Percentiles rank a stretch among this genome's conserved stretches.
Evolutionary conservation across 2,329 filamentous ascomycete genomes (phyloP).

Genomic region (Microsporum canis): DNA sequence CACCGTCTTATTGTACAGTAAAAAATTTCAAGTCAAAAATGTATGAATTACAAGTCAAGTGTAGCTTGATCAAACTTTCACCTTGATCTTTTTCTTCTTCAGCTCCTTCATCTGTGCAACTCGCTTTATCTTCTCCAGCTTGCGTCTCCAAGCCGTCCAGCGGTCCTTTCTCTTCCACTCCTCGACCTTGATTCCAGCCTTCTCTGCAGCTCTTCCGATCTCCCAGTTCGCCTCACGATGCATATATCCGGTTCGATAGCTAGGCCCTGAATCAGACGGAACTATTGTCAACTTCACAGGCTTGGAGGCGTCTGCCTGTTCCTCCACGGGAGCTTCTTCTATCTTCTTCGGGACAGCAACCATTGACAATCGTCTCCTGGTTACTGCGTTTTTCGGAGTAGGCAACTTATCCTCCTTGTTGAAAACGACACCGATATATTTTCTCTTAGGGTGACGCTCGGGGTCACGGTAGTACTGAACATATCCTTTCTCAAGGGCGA

Average conservation of each 20-base stretch:
- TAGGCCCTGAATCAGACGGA: slow-evolving; percentile 20
- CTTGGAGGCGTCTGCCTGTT: slow-evolving; percentile 11
- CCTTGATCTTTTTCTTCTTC: slow-evolving; percentile 27
- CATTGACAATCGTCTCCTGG: slow-evolving; percentile 66
- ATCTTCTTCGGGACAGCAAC: slow-evolving; percentile 38
- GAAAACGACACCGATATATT: slow-evolving; percentile 91
- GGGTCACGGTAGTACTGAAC: slow-evolving; percentile 96
- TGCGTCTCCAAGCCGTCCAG: slow-evolving; percentile 56
- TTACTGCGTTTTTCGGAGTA: slow-evolving; percentile 59
- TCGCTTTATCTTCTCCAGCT: slow-evolving; percentile 38
- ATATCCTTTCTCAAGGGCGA: slow-evolving; percentile 71
- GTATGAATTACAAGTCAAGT: not conserved
- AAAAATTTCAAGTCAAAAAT: not conserved
- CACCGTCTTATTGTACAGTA: slow-evolving; percentile 2
- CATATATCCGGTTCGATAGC: slow-evolving; percentile 48
- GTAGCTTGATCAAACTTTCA: slow-evolving; percentile 15
- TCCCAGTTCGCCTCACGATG: slow-evolving; percentile 56
- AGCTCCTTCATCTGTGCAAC: slow-evolving; percentile 44
- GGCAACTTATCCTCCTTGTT: slow-evolving; percentile 71
- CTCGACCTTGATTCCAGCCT: slow-evolving; percentile 45
- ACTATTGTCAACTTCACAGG: slow-evolving; percentile 7
- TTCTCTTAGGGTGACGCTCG: slow-evolving; percentile 64
- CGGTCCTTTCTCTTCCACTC: slow-evolving; percentile 48
- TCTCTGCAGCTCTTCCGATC: slow-evolving; percentile 54
- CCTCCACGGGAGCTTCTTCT: slow-evolving; percentile 9